Base-by-base conservation (phyloP, 208 protist genomes). In the Leishmania lainsoni region DNA sequence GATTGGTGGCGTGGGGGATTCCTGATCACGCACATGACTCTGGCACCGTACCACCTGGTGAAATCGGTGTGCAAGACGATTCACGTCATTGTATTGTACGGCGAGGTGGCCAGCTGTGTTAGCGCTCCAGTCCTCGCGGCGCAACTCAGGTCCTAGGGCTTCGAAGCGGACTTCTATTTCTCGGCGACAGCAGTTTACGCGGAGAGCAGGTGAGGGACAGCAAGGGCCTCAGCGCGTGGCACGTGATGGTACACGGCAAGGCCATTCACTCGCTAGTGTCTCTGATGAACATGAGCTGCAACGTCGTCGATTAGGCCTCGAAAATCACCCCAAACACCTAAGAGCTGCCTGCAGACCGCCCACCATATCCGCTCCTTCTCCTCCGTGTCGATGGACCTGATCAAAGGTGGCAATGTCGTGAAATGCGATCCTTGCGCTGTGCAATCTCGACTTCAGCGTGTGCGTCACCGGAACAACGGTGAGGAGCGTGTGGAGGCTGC, bases 1-100 rank as follows among this genome's bases (percentile, higher is more conserved):
- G 49, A 81, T 83, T n/a, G 82, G 81, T 63, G 89, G 88, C 79
- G 90, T 87, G 87, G 90, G 89, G 87, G 79, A 49, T 89, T 89
- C 59, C 76, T 90, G 5, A 81, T 81, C 26, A 79, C 90, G 22
- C 75, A 54, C 54, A 79, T 90, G 75, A 73, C 89, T 1, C 83
- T 89, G 12, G 69, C 66, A 20, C 83, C 84, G 42, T 4, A 45
- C n/a, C 80, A 79, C 39, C 83, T 87, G 3, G 74, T 86, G 74
- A 56, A 80, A 65, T 83, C 82, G 83, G 78, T 84, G 76, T 87
- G 82, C 22, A 39, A n/a, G 26, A 90, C 83, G 61, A 77, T 89
- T 32, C 85, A 90, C 81, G 84, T 86, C 78, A 84, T 80, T 8
- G 86, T 86, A 66, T 80, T 80, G 10, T 89, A 84, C 76, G 81